Percentiles rank a stretch among this genome's conserved stretches.
Evolutionary conservation across 2,329 filamentous ascomycete species (phyloP).

Genomic region (Macrophomina pseudophaseolina): DNA sequence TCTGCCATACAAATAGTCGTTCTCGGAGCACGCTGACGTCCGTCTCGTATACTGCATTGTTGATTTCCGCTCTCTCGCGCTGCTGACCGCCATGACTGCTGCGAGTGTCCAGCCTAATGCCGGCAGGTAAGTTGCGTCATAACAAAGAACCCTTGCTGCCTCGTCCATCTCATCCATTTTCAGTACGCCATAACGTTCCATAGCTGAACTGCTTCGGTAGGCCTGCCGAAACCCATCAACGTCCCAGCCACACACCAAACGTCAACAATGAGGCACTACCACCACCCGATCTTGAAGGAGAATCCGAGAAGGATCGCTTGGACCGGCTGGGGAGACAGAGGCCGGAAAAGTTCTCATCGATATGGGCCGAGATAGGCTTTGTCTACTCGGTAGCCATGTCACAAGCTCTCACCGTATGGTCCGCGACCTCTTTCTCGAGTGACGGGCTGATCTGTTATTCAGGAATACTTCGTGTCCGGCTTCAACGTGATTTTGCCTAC

Average conservation of each 20-base stretch:
- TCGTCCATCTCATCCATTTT: neutral
- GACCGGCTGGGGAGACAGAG: conserved; percentile 64
- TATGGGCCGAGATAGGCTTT: conserved; percentile 61
- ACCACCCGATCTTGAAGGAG: conserved; percentile 11
- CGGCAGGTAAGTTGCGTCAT: conserved; percentile 2
- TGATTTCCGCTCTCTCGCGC: neutral
- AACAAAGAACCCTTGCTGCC: neutral
- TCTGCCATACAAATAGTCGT: neutral
- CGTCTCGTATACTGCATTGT: neutral
- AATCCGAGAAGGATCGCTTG: conserved; percentile 38
- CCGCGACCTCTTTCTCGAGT: neutral
- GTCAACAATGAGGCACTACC: neutral
- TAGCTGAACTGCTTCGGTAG: neutral
- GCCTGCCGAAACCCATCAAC: neutral
- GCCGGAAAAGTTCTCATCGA: conserved; percentile 57
- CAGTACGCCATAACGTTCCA: too few relatives aligned
- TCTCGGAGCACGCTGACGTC: neutral
- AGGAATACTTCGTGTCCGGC: conserved; percentile 77
- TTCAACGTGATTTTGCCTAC: conserved; percentile 73
- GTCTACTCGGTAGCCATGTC: conserved; percentile 54
- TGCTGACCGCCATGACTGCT: neutral
- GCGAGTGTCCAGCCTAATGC: neutral
- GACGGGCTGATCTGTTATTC: neutral
- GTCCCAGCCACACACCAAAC: neutral
- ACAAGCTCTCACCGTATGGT: conserved; percentile 32